Base-by-base conservation (phyloP, 2,329 filamentous ascomycete species). In the Phyllachora maydis region DNA sequence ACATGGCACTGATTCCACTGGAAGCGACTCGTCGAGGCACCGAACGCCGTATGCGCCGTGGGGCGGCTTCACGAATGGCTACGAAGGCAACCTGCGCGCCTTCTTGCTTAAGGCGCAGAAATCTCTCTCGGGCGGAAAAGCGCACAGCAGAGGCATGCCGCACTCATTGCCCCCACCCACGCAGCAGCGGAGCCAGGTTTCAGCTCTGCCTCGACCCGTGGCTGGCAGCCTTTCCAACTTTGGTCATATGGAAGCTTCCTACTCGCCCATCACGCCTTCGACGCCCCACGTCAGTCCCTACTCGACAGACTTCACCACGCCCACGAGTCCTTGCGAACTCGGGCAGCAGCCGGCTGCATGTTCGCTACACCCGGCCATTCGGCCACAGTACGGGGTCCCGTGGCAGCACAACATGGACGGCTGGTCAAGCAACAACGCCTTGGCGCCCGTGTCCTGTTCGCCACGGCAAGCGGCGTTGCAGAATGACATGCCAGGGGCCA, bases 61-160 rank as follows among this genome's bases (percentile, higher is more conserved):
- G 44, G 57, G 59, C 13, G 65, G 64, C 0, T 69, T 69, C 33
- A 65, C 58, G 16, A 70, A 70, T 29, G 63, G 62, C 4, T 67
- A 68, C 27, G 60, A 67, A 38, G 60, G 58, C 11, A 57, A 56
- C 22, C 29, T 56, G 11, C 46, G 49, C 23, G 50, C 52, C 11
- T 53, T 59, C 27, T 29, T 60, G 21, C 49, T 55, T 41, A 47
- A 45, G 25, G 45, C 45, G 7, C 49, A 49, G 12, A 41, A 50
- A 18, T 42, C 47, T 4, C 37, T 54, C 4, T 46, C 45, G 3
- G 35, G n/a, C n/a, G n/a, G 27, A 9, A 22, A 22, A n/a, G 18
- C 23, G n/a, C 8, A 11, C 14, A 15, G 19, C 11, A 6, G n/a
- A 11, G 11, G n/a, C 5, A 8, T 14, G 11, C 6, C 13, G 11